Percentiles rank a stretch among this genome's conserved stretches.
These are phyloP conservation scores for Penicillium cosmopolitanum DNA, from an alignment of 495 filamentous ascomycete genomes.

Conservation along the genomic window DNA sequence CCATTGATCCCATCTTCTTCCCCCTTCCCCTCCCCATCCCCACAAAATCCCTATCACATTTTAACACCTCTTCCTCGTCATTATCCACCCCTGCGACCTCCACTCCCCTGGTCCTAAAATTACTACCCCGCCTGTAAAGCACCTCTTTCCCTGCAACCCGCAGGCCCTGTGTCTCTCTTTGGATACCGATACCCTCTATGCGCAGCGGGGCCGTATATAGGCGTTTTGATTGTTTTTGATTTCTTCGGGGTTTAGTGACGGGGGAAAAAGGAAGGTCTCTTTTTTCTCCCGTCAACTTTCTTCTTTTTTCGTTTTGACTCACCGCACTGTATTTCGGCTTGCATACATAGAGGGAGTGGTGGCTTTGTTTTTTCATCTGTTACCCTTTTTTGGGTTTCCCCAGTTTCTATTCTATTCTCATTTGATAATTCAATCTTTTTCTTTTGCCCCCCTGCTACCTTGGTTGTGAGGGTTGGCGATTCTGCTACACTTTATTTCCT, in stretches of 20 bases:
- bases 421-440: background rate
- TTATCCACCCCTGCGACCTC: conserved; percentile 12
- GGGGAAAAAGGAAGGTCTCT: conserved; percentile 3
- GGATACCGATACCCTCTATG: conserved; percentile 40
- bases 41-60: background rate
- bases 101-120: conserved; percentile 9
- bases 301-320: background rate
- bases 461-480: background rate
- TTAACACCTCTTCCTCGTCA: background rate
- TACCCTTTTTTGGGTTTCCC: background rate
- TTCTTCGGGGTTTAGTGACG: conserved; percentile 8
- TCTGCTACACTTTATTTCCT: background rate
- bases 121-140: conserved; percentile 11
- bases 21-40: background rate
- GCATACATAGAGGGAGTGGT: conserved; percentile 24
- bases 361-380: conserved; percentile 7
- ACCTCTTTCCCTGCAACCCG: conserved; percentile 5
- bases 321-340: conserved; percentile 1
- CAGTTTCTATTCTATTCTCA: background rate
- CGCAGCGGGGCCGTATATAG: conserved; percentile 35
- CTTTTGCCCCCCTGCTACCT: background rate
- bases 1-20: conserved; percentile 1
- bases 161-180: conserved; percentile 23
- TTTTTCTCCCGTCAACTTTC: background rate
- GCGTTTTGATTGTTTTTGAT: conserved; percentile 21